Percentiles rank a stretch among this genome's conserved stretches.
Evolutionary conservation across 1,139 yeast species (phyloP).

Genomic region (Blastobotrys arbuscula): DNA sequence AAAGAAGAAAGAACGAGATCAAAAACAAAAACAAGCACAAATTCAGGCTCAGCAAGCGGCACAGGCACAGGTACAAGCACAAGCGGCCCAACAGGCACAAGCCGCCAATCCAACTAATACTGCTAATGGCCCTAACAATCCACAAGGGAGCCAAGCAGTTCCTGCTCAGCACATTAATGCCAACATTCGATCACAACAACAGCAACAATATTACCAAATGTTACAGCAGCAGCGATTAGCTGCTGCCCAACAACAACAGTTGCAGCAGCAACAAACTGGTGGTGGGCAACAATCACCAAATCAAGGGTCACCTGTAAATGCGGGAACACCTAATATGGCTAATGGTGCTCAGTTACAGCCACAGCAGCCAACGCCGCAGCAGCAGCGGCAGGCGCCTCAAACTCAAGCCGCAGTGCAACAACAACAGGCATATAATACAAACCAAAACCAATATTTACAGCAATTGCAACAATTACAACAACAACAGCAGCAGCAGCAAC

Average conservation of each 20-base stretch:
- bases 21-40: conserved; percentile 21
- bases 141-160: neutral
- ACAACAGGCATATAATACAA: neutral
- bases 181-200: conserved; percentile 11
- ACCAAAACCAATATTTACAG: conserved; percentile 14
- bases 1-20: conserved; percentile 32
- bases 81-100: conserved; percentile 2
- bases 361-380: conserved; percentile 14
- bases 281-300: conserved; percentile 7
- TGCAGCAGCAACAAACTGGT: conserved; percentile 8
- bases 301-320: conserved; percentile 10
- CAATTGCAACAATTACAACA: conserved; percentile 13
- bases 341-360: conserved; percentile 9
- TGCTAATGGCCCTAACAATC: neutral
- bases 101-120: neutral
- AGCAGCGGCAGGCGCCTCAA: conserved; percentile 12
- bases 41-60: conserved; percentile 20
- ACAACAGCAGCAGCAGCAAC: conserved; percentile 10
- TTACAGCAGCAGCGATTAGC: conserved; percentile 13
- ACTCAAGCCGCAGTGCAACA: neutral
- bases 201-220: conserved; percentile 11
- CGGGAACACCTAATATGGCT: neutral
- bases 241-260: conserved; percentile 15
- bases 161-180: neutral
- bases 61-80: conserved; percentile 8